A percentile compares a stretch with the other conserved stretches of the same genome.
Conservation (phyloP, 2,329 filamentous ascomycete genomes). For the Fusarium circinatum region DNA sequence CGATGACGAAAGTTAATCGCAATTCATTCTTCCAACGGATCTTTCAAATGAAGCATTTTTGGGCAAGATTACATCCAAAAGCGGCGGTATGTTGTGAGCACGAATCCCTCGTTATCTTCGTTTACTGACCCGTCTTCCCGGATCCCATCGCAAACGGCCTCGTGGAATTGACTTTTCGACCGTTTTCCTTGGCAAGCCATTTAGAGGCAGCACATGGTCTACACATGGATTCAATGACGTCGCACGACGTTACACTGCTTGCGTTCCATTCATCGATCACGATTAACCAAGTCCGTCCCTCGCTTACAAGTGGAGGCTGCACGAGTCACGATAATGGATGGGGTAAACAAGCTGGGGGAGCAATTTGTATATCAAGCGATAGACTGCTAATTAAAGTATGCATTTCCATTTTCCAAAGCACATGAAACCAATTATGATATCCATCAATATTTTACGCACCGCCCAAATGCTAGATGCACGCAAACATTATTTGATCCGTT, state of each 20-base stretch:
- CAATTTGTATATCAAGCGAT: background rate
- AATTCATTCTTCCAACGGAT: background rate
- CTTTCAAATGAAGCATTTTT: background rate
- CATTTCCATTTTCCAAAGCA: constrained; percentile 15
- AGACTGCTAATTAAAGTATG: constrained; percentile 15
- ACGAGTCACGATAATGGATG: constrained; percentile 44
- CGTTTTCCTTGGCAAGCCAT: background rate
- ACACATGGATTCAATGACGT: background rate
- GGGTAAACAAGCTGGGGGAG: background rate
- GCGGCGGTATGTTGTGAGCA: background rate
- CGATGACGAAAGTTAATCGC: background rate
- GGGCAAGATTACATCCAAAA: background rate
- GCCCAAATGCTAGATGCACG: constrained; percentile 6
- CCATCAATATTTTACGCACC: constrained; percentile 6
- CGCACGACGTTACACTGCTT: background rate
- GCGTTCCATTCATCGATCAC: background rate
- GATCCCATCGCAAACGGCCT: background rate
- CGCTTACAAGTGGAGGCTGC: background rate
- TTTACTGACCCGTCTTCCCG: background rate
- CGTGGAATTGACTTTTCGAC: background rate
- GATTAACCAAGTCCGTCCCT: background rate
- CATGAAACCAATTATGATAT: constrained; percentile 26
- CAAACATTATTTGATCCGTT: constrained; percentile 12
- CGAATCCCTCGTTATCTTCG: background rate
- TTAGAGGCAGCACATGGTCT: background rate